Conservation (phyloP, 495 filamentous ascomycete species). For the Aspergillus ellipticus region DNA sequence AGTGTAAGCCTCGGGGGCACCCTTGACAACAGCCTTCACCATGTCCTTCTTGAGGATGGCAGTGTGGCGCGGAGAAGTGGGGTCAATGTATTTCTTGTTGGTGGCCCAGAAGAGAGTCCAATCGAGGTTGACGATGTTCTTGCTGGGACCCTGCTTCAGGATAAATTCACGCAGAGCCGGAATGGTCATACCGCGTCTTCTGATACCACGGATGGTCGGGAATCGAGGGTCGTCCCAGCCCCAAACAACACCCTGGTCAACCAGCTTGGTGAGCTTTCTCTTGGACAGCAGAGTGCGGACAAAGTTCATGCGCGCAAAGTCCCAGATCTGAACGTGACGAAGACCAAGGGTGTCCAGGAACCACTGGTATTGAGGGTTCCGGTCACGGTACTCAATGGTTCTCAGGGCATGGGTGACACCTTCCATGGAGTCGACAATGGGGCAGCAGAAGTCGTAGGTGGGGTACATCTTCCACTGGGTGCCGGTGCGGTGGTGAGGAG, state of each 20-base stretch:
- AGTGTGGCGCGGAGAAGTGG: conserved; percentile 79
- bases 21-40: conserved; percentile 66
- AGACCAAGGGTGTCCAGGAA: conserved; percentile 83
- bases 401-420: conserved; percentile 93
- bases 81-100: conserved; percentile 95
- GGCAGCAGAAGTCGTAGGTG: conserved; percentile 92
- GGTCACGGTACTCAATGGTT: conserved; percentile 95
- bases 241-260: conserved; percentile 79
- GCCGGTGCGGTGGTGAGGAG: conserved; percentile 87
- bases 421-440: conserved; percentile 85
- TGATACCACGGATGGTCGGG: conserved; percentile 86
- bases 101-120: conserved; percentile 91
- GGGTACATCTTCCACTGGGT: conserved; percentile 92
- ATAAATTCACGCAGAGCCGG: conserved; percentile 88
- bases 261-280: conserved; percentile 91
- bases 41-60: conserved; percentile 64
- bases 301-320: conserved; percentile 97
- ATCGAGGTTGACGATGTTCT: conserved; percentile 85
- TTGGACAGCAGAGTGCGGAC: conserved; percentile 87
- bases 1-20: conserved; percentile 61
- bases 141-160: conserved; percentile 83
- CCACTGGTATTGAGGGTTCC: conserved; percentile 97
- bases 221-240: conserved; percentile 96
- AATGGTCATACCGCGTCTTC: conserved; percentile 87
- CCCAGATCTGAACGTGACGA: conserved; percentile 91